Base-by-base conservation (phyloP, 768 basidiomycete species). In the Pisolithus marmoratus region DNA sequence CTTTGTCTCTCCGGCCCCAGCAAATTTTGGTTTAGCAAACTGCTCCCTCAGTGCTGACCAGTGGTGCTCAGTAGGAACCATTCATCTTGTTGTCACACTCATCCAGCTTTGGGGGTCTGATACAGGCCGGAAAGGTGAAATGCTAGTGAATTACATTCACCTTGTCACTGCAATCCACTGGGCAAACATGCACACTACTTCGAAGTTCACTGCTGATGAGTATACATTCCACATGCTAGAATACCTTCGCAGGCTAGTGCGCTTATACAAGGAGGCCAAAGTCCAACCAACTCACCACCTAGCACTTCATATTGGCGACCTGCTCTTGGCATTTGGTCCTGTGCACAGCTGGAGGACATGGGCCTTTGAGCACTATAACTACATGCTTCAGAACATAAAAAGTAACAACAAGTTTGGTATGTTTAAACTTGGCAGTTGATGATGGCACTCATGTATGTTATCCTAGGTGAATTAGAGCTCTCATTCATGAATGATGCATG, bases 211-310 rank as follows among this genome's bases (percentile, higher is more conserved):
- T 26, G 44, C 24, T 46, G 24, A 24, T 46, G 17, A 31, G n/a
- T 26, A 31, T 23, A 26, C 12, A 19, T 26, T 46, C 27, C 24
- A 24, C 17, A 24, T 46, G 31, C 22, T 46, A 26, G 24, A 46
- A 26, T 77, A 78, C 54, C 62, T 77, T 1, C 27, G 31, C 0
- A 58, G 55, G 1, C 23, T 76, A 4, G 48, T 55, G 1, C 44
- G 54, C 0, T 60, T 77, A 0, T 78, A 63, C 52, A 67, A 65
- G 0, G 58, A 60, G 12, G 52, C 55, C 3, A 41, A 44, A 1
- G 49, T 76, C 17, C 31, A 34, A 34, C 31, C 31, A 34, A 71
- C 73, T 38, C 75, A 76, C 7, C 77, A 77, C 50, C 49, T 74
- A 5, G 49, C 70, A 0, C 55, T 78, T n/a, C 76, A 77, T 54